These are phyloP conservation scores for Xylaria multiplex DNA, from an alignment of 2,329 filamentous ascomycete genomes.

Conservation along the genomic window DNA sequence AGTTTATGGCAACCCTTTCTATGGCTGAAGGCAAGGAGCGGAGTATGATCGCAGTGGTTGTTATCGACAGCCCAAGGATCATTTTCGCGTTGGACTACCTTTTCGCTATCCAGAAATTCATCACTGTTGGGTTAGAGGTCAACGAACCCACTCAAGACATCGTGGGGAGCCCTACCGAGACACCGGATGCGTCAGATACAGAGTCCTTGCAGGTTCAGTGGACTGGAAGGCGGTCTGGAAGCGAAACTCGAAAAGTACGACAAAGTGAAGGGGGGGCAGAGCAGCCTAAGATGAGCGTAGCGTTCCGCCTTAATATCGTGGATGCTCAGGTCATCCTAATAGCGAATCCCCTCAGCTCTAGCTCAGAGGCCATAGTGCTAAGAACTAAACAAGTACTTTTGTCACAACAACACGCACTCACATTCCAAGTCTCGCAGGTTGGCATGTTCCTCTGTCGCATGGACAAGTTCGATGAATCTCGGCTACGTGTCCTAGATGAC, in stretches of 20 bases:
- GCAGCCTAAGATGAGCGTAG: conserved; percentile 73
- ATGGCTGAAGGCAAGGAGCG: conserved; percentile 87
- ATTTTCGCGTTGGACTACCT: conserved; percentile 97
- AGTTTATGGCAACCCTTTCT: conserved; percentile 97
- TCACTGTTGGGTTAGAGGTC: conserved; percentile 74
- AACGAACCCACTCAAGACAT: conserved; percentile 67
- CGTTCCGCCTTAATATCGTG: conserved; percentile 92
- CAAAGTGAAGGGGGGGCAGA: conserved; percentile 41
- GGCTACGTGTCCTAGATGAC: conserved; percentile 92
- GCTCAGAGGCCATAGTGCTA: conserved; percentile 94
- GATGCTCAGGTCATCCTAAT: conserved; percentile 97
- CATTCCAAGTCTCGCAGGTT: conserved; percentile 90
- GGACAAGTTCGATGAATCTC: conserved; percentile 93
- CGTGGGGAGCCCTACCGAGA: conserved; percentile 65
- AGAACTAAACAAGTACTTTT: conserved; percentile 93
- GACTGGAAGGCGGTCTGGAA: conserved; percentile 52
- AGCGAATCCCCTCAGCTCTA: conserved; percentile 88
- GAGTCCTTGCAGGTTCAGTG: conserved; percentile 65
- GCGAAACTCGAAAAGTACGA: conserved; percentile 40
- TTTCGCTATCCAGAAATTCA: conserved; percentile 86
- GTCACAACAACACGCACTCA: conserved; percentile 92
- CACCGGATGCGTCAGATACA: conserved; percentile 66
- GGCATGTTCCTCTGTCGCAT: conserved; percentile 99
- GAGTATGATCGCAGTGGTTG: conserved; percentile 88
- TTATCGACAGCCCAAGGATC: conserved; percentile 91